Evolutionary conservation across 2,329 filamentous ascomycete species (phyloP), one percentile per base, ranked within the genome.

Genomic region (Claviceps sp.): DNA sequence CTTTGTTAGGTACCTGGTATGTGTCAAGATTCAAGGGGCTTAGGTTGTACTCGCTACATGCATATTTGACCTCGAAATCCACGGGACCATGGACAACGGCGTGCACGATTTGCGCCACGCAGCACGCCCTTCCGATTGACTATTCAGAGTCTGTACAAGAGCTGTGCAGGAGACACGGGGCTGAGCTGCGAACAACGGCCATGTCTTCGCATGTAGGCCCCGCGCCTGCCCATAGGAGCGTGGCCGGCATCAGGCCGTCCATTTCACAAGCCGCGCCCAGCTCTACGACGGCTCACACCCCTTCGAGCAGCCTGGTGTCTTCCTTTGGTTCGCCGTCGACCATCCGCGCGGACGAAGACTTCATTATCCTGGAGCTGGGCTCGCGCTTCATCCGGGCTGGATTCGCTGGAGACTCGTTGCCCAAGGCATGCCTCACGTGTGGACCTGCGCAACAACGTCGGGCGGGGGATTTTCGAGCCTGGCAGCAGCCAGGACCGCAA

Each of bases 351-450:
- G 89, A 95, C 60, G 93, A 98, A 61, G 93, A 96, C 58, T 74
- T 84, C 6, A 68, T 95, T 5, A 77, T 98, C 43, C 73, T 96
- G 49, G 89, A 97, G 64, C 66, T 97, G 38, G 90, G 89, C 1
- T 79, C 86, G 9, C 80, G 91, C 22, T 85, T 82, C 66, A 66
- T 97, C 26, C 81, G 85, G 45, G 83, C 85, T 9, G 93, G 93
- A 0, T 93, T 96, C 63, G 87, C 90, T 5, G 90, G 90, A 49
- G 90, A 95, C 65, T 78, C 82, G 44, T 69, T 74, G 3, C 89
- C 89, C 58, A 94, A 91, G 64, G 78, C 75, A 1, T 74, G 77
- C 14, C 70, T 90, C 22, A 73, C 77, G 22, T 91, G 89, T 64
- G 80, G 82, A 0, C 88, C 87, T 0, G 84, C 90, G 56, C 77